A percentile compares a stretch with the other conserved stretches of the same genome.
Conservation (phyloP, 441 rosid species). For the Manihot esculenta region DNA sequence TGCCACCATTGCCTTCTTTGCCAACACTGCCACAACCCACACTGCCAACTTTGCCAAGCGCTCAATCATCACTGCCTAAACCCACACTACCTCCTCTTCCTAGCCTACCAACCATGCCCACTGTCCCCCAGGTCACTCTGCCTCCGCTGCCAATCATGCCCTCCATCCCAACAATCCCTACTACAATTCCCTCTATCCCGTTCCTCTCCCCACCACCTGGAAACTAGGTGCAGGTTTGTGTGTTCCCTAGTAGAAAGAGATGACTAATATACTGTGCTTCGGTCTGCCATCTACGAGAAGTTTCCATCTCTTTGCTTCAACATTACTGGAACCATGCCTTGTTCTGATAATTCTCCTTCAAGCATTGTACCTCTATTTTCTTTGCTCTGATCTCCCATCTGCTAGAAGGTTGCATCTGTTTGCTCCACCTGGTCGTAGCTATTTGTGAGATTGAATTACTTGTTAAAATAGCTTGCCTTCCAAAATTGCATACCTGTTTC, state of each 20-base stretch:
- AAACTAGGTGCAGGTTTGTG: not conserved
- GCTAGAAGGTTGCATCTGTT: no score
- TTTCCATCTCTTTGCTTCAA: not conserved
- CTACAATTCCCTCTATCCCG: conserved; percentile 1
- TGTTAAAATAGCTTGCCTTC: no score
- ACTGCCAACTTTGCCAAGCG: not conserved
- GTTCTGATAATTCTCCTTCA: no score
- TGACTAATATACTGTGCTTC: not conserved
- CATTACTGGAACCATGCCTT: no score
- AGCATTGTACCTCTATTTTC: no score
- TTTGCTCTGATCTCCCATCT: no score
- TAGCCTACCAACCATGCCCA: not conserved
- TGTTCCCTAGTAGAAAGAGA: no score
- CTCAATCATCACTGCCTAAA: not conserved
- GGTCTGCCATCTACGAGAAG: not conserved
- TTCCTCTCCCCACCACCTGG: conserved; percentile 13
- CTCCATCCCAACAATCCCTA: not conserved
- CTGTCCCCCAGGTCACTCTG: not conserved
- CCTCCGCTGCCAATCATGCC: conserved; percentile 19
- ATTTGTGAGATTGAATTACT: no score
- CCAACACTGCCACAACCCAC: not conserved
- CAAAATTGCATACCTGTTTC: no score
- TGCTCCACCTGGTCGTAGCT: no score
- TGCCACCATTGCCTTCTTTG: no score
- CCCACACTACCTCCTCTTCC: not conserved